Evolutionary conservation across 805 yeast genomes (phyloP).

Genomic region (Novakomyces olei): DNA sequence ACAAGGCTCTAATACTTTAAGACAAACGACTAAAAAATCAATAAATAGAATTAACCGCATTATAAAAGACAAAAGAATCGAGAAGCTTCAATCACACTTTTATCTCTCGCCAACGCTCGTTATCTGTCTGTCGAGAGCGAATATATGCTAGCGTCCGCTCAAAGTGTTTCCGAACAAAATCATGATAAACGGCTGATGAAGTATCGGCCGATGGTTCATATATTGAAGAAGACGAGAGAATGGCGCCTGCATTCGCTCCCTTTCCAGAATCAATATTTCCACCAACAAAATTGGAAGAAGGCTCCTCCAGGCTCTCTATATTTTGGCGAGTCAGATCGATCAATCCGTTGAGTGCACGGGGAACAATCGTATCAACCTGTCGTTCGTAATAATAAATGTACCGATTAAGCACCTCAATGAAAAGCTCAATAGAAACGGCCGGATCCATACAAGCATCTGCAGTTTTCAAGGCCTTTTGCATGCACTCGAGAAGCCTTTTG

Average conservation of each 20-base stretch:
- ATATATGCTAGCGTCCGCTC: conserved; percentile 53
- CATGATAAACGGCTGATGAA: conserved; percentile 14
- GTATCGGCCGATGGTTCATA: conserved; percentile 8
- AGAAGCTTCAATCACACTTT: conserved; percentile 20
- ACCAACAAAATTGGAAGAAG: conserved; percentile 16
- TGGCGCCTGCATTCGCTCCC: conserved; percentile 14
- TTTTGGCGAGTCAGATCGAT: conserved; percentile 41
- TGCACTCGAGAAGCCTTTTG: conserved; percentile 72
- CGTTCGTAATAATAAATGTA: conserved; percentile 70
- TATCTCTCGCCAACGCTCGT: conserved; percentile 42
- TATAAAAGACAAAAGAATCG: no score
- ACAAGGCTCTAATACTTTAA: no score
- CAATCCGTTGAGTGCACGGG: conserved; percentile 58
- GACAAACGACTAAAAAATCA: no score
- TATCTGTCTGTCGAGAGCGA: conserved; percentile 41
- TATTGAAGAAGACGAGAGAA: no score
- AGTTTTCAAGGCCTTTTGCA: conserved; percentile 67
- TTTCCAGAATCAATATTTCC: conserved; percentile 15
- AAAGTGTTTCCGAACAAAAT: conserved; percentile 32
- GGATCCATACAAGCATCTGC: conserved; percentile 88
- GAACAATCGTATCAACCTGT: conserved; percentile 31
- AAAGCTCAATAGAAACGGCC: conserved; percentile 45
- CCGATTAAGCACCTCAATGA: conserved; percentile 68
- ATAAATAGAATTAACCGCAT: no score
- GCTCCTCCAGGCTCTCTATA: not conserved